Evolutionary conservation across 2,329 filamentous ascomycete genomes (phyloP).

Genomic region (Epichloe hybrida): DNA sequence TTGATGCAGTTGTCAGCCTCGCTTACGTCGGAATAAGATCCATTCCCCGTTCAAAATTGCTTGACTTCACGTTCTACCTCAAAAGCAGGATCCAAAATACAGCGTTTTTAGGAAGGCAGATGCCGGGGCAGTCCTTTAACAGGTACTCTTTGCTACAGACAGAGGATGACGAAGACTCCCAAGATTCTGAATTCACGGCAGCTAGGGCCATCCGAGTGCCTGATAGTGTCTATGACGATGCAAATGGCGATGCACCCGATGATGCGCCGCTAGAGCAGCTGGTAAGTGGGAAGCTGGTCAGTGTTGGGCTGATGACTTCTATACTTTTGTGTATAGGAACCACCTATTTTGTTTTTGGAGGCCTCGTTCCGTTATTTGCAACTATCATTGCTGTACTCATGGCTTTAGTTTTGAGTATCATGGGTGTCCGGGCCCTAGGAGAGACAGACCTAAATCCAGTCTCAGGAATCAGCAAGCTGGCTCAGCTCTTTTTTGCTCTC

Average conservation of each 20-base stretch:
- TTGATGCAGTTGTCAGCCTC: conserved; percentile 80
- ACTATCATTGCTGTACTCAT: conserved; percentile 70
- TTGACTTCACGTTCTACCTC: background rate
- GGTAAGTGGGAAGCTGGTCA: conserved; percentile 57
- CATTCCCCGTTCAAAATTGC: conserved; percentile 15
- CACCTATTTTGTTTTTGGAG: conserved; percentile 72
- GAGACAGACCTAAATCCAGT: conserved; percentile 95
- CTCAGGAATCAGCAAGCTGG: conserved; percentile 90
- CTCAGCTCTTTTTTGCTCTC: conserved; percentile 86
- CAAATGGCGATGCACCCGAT: conserved; percentile 35
- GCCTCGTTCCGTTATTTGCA: conserved; percentile 64
- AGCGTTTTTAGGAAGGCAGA: background rate
- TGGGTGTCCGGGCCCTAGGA: conserved; percentile 54
- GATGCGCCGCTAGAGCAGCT: conserved; percentile 79
- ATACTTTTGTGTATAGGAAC: conserved; percentile 67
- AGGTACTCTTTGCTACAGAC: conserved; percentile 13
- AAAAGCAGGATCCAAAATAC: background rate
- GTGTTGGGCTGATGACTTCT: conserved; percentile 62
- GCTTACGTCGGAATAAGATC: conserved; percentile 62
- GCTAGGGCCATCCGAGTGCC: background rate
- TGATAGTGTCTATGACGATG: conserved; percentile 1
- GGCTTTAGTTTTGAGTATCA: conserved; percentile 64
- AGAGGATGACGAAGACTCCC: background rate
- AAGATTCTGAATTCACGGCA: background rate
- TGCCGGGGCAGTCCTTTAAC: conserved; percentile 4